phyloP scores from a whole-genome alignment of 768 basidiomycete species.

The Xerocomellus amylosporus region DNA sequence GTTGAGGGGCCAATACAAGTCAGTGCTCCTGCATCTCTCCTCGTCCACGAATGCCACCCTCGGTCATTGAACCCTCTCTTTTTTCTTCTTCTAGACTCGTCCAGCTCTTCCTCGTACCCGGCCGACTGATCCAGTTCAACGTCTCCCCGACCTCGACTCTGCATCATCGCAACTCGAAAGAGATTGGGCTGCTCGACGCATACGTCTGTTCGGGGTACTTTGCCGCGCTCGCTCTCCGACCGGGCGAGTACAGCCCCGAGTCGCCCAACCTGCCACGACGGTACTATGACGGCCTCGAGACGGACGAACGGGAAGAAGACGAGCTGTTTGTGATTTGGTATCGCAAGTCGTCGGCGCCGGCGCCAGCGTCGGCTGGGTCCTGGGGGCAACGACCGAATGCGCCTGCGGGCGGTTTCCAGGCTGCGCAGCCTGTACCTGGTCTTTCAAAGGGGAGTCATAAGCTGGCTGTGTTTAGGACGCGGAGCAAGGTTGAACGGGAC shows the following conservation, averaged over 20 bases:
- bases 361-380: background rate
- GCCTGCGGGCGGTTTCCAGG: constrained; percentile 14
- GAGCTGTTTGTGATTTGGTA: constrained; percentile 82
- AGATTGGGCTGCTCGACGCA: constrained; percentile 64
- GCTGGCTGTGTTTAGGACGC: constrained; percentile 62
- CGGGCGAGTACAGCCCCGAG: constrained; percentile 60
- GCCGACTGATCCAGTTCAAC: constrained; percentile 70
- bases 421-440: constrained; percentile 39
- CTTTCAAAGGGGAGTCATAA: constrained; percentile 56
- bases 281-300: constrained; percentile 88
- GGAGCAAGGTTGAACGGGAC: constrained; percentile 87
- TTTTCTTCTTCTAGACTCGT: constrained; percentile 44
- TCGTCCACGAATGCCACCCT: background rate
- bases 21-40: constrained; percentile 25
- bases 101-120: constrained; percentile 72
- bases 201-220: constrained; percentile 88
- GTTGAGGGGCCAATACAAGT: constrained; percentile 76
- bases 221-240: constrained; percentile 62
- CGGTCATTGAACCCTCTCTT: background rate
- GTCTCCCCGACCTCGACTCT: constrained; percentile 57
- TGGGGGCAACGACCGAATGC: constrained; percentile 16
- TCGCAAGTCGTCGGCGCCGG: constrained; percentile 36
- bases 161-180: constrained; percentile 52
- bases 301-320: constrained; percentile 85
- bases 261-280: constrained; percentile 57